Evolutionary conservation across 495 filamentous ascomycete genomes (phyloP), one percentile per base, ranked within the genome.

Genomic region (Penicillium diatomitis): DNA sequence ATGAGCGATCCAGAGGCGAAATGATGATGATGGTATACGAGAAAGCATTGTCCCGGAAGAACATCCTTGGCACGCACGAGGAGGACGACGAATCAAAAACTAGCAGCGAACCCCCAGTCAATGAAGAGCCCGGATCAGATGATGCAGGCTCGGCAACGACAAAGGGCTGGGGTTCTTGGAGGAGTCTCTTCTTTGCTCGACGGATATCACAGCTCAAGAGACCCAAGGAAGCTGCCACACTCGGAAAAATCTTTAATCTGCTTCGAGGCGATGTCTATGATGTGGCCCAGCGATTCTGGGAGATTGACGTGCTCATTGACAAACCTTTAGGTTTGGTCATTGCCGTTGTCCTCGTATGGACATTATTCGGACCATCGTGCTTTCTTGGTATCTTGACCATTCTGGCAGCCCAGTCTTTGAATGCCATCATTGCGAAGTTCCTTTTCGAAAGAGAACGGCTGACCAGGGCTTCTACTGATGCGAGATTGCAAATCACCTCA

Each of bases 11-110:
- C 4, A 70, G 88, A 38, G 88, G 88, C 6, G 87, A 90, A 60
- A 82, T 91, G 81, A 83, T 94, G 43, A 91, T 87, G 47, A 90
- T 88, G 79, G 71, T 92, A 29, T 90, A 90, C 48, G 87, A 89
- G 59, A 94, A 94, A 66, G 87, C 86, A 0, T 64, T 92, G 6
- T 77, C 80, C 4, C 70, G 88, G 32, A 90, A 91, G 64, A 74
- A 74, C 29, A 77, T 87, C 0, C 75, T 86, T 47, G 79, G 80
- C 6, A 60, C 74, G 31, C 40, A 57, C 35, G 41, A 57, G 10
- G 42, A 55, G 10, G 51, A 41, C 10, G 58, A 63, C 6, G 11
- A 46, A 27, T 55, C 44, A 5, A 4, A 30, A 9, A 11, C 30
- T 8, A 20, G 41, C 8, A 47, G 39, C 11, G 49, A 53, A 8